phyloP scores from a whole-genome alignment of 2,329 filamentous ascomycete species.

The Lasiodiplodia gonubiensis region DNA sequence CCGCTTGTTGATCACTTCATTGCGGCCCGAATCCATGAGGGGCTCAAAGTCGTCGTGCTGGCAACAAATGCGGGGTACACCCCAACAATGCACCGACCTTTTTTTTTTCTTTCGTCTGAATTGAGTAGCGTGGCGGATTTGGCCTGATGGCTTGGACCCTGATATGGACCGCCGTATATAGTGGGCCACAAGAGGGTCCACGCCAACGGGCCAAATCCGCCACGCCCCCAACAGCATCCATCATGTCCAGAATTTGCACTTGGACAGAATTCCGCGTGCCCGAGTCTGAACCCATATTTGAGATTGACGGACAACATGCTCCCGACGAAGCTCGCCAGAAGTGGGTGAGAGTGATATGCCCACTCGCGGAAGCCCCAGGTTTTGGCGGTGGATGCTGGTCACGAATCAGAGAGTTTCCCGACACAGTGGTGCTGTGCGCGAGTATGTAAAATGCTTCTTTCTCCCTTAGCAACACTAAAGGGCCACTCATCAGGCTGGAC shows the following conservation, averaged over 20 bases:
- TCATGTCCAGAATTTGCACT: neutral
- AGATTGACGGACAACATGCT: neutral
- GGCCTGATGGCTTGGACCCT: too few species aligned
- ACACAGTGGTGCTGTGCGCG: neutral
- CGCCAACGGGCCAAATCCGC: too few species aligned
- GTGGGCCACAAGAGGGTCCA: too few species aligned
- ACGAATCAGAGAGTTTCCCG: neutral
- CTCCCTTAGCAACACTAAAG: neutral
- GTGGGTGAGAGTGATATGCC: neutral
- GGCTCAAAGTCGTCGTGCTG: too few species aligned
- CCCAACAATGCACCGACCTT: too few species aligned
- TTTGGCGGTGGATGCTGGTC: neutral
- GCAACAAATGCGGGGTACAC: too few species aligned
- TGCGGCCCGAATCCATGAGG: too few species aligned
- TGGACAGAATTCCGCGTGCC: constrained; percentile 29
- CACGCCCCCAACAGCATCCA: too few species aligned
- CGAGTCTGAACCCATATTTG: neutral
- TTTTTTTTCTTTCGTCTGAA: too few species aligned
- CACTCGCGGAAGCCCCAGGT: neutral
- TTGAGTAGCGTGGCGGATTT: too few species aligned
- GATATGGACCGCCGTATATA: too few species aligned
- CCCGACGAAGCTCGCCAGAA: neutral
- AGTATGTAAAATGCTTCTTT: neutral
- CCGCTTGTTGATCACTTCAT: too few species aligned
- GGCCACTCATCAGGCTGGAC: neutral